phyloP scores from a whole-genome alignment of 805 yeast genomes.

The Saccharomyces jurei region DNA sequence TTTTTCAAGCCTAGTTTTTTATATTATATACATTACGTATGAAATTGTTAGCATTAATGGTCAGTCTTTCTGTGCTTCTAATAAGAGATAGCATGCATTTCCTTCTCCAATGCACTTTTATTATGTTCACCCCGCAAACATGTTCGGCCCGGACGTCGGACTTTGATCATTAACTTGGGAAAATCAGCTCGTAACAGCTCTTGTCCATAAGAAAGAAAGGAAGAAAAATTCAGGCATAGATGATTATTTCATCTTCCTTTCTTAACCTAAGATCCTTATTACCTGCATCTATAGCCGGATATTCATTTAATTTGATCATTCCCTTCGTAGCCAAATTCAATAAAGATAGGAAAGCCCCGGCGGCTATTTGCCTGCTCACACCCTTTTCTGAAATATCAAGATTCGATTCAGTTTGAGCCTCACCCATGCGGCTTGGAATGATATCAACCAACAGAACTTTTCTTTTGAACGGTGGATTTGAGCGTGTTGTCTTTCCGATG shows the following conservation, averaged over 20 bases:
- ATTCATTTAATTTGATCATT: slow-evolving; percentile 6
- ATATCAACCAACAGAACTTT: slow-evolving; percentile 22
- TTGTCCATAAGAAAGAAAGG: neutral
- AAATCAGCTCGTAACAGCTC: neutral
- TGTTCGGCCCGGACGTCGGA: neutral
- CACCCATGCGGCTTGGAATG: slow-evolving; percentile 21
- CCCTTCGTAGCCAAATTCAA: slow-evolving; percentile 24
- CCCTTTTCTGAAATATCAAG: neutral
- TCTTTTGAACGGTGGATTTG: slow-evolving; percentile 12
- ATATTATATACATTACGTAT: neutral
- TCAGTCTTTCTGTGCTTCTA: neutral
- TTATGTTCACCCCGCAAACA: neutral
- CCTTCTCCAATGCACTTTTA: neutral
- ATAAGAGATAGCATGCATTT: neutral
- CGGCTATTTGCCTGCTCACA: slow-evolving; percentile 17
- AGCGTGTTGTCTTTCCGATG: slow-evolving; percentile 15
- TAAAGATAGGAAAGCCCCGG: slow-evolving; percentile 27
- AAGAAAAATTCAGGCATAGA: neutral
- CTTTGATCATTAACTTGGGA: neutral
- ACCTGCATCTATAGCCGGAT: neutral
- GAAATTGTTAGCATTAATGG: neutral
- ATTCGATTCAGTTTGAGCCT: slow-evolving; percentile 2
- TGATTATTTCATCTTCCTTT: neutral
- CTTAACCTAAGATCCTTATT: neutral
- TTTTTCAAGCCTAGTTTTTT: neutral